Evolutionary conservation across 257 asterid genomes (phyloP).

Genomic region (Salvia splendens): DNA sequence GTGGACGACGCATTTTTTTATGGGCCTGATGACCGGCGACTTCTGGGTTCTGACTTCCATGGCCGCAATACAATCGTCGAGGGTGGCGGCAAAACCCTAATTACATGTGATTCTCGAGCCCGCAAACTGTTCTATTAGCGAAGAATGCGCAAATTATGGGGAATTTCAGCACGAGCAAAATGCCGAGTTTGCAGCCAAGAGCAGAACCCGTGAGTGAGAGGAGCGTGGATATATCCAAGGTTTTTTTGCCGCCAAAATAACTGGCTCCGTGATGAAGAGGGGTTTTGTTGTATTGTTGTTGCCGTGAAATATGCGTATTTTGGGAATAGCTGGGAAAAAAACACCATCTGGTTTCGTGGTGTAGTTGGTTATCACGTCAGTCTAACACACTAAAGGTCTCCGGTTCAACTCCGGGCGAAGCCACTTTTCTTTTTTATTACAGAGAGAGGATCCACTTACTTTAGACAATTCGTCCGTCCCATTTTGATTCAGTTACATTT

Average conservation of each 20-base stretch:
- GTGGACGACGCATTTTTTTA: conserved; percentile 72
- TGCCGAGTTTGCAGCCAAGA: conserved; percentile 6
- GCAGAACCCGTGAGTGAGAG: conserved; percentile 36
- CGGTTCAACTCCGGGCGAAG: conserved; percentile 74
- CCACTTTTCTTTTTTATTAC: conserved; percentile 22
- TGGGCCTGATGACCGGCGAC: conserved; percentile 55
- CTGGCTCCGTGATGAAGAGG: conserved; percentile 27
- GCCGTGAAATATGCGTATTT: background rate
- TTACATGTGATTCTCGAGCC: conserved; percentile 14
- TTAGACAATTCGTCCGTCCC: too few species aligned
- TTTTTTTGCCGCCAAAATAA: conserved; percentile 45
- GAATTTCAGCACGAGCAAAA: background rate
- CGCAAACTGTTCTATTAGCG: conserved; percentile 8
- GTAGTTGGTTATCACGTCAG: conserved; percentile 99
- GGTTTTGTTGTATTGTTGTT: background rate
- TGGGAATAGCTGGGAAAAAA: background rate
- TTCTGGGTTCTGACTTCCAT: conserved; percentile 48
- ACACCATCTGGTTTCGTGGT: conserved; percentile 47
- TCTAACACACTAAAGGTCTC: conserved; percentile 97
- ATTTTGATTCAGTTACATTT: too few species aligned
- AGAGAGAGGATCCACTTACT: too few species aligned
- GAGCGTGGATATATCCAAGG: conserved; percentile 25
- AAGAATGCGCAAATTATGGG: conserved; percentile 1
- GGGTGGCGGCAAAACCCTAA: conserved; percentile 7
- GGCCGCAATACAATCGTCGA: conserved; percentile 24